A percentile compares a stretch with the other conserved stretches of the same genome.
Evolutionary conservation across 83 land plant species (phyloP).

Genomic region (Diphasiastrum complanatum): DNA sequence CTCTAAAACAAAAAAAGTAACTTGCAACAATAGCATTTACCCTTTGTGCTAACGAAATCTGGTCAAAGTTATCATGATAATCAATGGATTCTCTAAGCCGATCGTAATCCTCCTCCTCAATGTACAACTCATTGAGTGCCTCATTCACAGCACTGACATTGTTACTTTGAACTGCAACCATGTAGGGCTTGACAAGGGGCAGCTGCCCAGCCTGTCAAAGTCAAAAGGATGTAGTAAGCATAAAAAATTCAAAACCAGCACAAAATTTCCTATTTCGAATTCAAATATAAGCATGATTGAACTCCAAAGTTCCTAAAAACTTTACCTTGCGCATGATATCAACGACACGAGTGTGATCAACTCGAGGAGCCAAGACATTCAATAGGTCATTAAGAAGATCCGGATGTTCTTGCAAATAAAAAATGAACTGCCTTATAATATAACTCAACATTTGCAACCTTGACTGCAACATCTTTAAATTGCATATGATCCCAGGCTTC

Average conservation of each 20-base stretch:
- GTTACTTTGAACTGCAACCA: conserved; percentile 93
- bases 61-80: conserved; percentile 95
- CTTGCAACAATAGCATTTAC: no score
- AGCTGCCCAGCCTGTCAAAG: conserved; percentile 88
- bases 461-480: conserved; percentile 90
- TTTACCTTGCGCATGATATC: conserved; percentile 94
- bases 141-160: conserved; percentile 95
- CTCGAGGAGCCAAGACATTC: conserved; percentile 86
- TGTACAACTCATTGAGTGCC: conserved; percentile 85
- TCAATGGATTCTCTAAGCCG: conserved; percentile 94
- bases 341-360: conserved; percentile 92
- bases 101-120: conserved; percentile 96
- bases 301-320: background rate
- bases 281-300: background rate
- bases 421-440: conserved; percentile 96
- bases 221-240: conserved; percentile 10
- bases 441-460: conserved; percentile 93
- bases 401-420: conserved; percentile 88
- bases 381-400: conserved; percentile 88
- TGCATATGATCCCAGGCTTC: conserved; percentile 99
- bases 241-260: background rate
- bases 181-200: conserved; percentile 91
- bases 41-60: conserved; percentile 96
- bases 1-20: no score
- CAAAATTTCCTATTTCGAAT: background rate